Evolutionary conservation across 257 asterid species (phyloP).

Genomic region (Echium plantagineum): DNA sequence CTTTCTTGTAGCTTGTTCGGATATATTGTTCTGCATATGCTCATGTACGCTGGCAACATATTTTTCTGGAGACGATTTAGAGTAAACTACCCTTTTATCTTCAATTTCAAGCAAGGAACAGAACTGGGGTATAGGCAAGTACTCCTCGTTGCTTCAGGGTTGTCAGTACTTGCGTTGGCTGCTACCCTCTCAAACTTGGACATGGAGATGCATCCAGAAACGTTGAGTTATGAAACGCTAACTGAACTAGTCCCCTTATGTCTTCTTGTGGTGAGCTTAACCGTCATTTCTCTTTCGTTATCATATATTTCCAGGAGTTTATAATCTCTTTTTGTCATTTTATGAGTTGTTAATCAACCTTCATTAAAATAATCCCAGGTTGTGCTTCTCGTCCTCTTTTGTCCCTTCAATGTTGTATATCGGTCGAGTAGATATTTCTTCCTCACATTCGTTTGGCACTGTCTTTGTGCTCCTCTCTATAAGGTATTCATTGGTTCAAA

Average conservation of each 20-base stretch:
- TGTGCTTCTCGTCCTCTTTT: conserved; percentile 36
- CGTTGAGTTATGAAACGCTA: conserved; percentile 22
- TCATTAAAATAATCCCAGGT: conserved; percentile 19
- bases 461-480: conserved; percentile 71
- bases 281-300: neutral
- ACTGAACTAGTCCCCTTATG: conserved; percentile 61
- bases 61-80: conserved; percentile 63
- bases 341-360: neutral
- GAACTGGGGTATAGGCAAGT: conserved; percentile 64
- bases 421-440: conserved; percentile 74
- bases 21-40: conserved; percentile 63
- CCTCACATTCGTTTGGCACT: conserved; percentile 45
- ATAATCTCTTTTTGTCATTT: neutral
- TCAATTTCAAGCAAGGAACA: conserved; percentile 61
- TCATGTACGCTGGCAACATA: conserved; percentile 47
- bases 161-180: conserved; percentile 48
- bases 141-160: conserved; percentile 66
- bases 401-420: conserved; percentile 63
- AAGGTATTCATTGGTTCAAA: conserved; percentile 31
- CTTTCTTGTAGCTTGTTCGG: conserved; percentile 52
- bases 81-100: conserved; percentile 73
- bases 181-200: conserved; percentile 59
- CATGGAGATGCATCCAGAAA: conserved; percentile 61
- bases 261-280: conserved; percentile 40
- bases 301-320: too few relatives aligned